Conservation (phyloP, 805 yeast species). For the Saccharomycopsis synnaedendra region DNA sequence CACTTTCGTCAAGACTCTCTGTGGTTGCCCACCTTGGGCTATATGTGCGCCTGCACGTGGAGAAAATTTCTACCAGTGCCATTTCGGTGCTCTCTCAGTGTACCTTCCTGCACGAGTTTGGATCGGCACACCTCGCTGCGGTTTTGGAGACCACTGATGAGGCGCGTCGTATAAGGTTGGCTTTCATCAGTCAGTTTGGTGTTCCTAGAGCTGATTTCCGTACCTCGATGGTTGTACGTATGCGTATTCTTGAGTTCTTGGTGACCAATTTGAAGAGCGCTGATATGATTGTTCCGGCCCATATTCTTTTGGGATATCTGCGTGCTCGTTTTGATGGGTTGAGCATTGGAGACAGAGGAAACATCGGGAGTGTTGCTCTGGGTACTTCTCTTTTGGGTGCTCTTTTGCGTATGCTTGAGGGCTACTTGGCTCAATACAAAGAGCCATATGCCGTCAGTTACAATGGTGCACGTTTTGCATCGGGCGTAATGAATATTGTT, state of each 20-base stretch:
- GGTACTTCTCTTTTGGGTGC: constrained; percentile 44
- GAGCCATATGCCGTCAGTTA: neutral
- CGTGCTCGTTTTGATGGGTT: constrained; percentile 16
- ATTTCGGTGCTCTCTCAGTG: constrained; percentile 20
- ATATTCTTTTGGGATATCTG: constrained; percentile 69
- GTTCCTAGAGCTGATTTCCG: constrained; percentile 21
- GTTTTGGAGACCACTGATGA: constrained; percentile 71
- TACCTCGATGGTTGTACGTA: constrained; percentile 33
- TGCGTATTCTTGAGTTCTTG: constrained; percentile 50
- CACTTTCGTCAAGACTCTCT: constrained; percentile 59
- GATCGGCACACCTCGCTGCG: constrained; percentile 26
- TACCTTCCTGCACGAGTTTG: too few relatives aligned
- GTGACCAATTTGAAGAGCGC: constrained; percentile 30
- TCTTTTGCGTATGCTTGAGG: constrained; percentile 37
- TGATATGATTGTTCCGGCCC: constrained; percentile 46
- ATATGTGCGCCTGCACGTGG: constrained; percentile 51
- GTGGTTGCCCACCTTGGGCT: constrained; percentile 64
- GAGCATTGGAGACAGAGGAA: constrained; percentile 32
- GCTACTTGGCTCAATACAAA: constrained; percentile 22
- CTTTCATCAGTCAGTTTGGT: constrained; percentile 60
- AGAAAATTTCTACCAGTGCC: constrained; percentile 39
- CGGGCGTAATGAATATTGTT: constrained; percentile 49
- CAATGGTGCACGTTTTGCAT: constrained; percentile 46
- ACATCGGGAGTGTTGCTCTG: constrained; percentile 42
- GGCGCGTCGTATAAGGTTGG: constrained; percentile 57